Evolutionary conservation across 2,329 filamentous ascomycete genomes (phyloP), one percentile per base, ranked within the genome.

Genomic region (Emericellopsis cladophorae): DNA sequence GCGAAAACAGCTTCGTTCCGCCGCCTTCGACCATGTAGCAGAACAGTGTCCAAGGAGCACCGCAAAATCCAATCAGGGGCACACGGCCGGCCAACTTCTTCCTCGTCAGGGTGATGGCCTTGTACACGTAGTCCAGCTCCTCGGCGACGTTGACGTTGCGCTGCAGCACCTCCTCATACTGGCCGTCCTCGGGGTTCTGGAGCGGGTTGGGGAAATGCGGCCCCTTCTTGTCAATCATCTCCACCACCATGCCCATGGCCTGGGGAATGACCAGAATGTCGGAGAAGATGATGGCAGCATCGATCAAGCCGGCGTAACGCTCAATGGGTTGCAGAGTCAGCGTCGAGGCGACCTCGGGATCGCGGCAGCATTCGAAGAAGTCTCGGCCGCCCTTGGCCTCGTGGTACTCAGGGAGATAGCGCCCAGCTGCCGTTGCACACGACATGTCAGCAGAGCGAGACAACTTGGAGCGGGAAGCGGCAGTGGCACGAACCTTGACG

Each of bases 11-110:
- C 68, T 96, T 96, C 51, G 84, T 93, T 35, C 92, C 92, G 37
- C 92, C 92, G 14, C 92, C 92, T 64, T 98, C 92, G 15, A 96
- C 87, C 92, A 98, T 98, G 67, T 98, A 98, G 68, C 90, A 95
- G 55, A 98, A 74, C 44, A 98, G 64, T 2, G 92, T 98, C 87
- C 92, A 98, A 1, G 92, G 92, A 7, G 92, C 89, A 41, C 92
- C 92, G 54, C 89, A 95, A 67, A 98, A 98, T 31, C 92, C 92
- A 57, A 95, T 93, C 48, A 98, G 65, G 6, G 92, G 92, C 26
- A 98, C 92, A 36, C 88, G 74, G 1, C 92, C 92, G 37, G 80
- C 72, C 40, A 98, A 66, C 70, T 95, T 95, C 59, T 85, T 74
- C 50, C 92, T 74, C 22, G 92, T 96, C 54, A 95, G 61, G 1